These are phyloP conservation scores for Saitozyma podzolica DNA, from an alignment of 768 basidiomycete genomes.

Conservation along the genomic window DNA sequence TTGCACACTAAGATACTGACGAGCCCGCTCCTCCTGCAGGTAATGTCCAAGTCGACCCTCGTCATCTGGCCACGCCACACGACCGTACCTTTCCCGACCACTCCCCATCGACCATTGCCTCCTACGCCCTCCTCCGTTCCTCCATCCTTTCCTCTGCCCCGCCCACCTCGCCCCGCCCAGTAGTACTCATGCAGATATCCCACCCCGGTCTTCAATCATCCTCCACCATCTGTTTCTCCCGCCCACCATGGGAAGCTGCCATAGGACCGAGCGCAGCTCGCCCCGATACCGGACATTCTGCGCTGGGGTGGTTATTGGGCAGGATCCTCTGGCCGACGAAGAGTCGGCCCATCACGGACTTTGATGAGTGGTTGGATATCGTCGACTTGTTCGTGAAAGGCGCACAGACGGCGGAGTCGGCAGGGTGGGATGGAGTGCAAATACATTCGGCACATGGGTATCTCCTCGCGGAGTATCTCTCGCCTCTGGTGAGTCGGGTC, in stretches of 20 bases:
- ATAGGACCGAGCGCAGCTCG: constrained; percentile 65
- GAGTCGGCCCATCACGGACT: constrained; percentile 52
- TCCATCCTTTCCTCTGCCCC: constrained; percentile 1
- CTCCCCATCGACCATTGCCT: constrained; percentile 13
- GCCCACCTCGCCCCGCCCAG: constrained; percentile 25
- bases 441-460: constrained; percentile 60
- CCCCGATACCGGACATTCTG: constrained; percentile 43
- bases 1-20: background rate
- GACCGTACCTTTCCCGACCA: constrained; percentile 22
- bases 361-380: constrained; percentile 69
- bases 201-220: constrained; percentile 78
- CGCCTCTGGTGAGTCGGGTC: constrained; percentile 31
- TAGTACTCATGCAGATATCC: constrained; percentile 78
- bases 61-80: constrained; percentile 34
- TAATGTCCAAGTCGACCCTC: constrained; percentile 46
- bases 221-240: constrained; percentile 66
- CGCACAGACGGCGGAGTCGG: constrained; percentile 63
- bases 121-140: constrained; percentile 20
- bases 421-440: constrained; percentile 84
- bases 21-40: constrained; percentile 28
- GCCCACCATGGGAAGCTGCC: constrained; percentile 63
- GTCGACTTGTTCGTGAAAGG: constrained; percentile 68
- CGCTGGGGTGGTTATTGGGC: constrained; percentile 56
- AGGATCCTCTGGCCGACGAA: constrained; percentile 62
- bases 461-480: constrained; percentile 41